Base-by-base conservation (phyloP, 768 basidiomycete species). In the Glaciozyma antarctica region DNA sequence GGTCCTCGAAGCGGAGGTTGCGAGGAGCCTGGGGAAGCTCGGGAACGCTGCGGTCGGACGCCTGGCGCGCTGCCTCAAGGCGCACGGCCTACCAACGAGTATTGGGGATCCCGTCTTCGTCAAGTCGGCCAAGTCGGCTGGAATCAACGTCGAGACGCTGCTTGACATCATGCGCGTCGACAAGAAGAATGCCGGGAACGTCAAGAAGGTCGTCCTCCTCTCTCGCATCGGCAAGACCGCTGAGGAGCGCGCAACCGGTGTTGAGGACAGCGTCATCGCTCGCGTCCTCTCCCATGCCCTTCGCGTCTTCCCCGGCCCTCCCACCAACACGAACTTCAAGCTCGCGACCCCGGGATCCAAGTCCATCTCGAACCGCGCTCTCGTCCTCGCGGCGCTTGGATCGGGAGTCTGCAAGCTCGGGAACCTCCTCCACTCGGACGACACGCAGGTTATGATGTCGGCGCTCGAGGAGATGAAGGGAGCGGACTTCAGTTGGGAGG, bases 381-480 rank as follows among this genome's bases (percentile, higher is more conserved):
- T 99, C 48, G 86, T 98, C 2, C 83, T 99, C 34, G 94, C 95
- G 13, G 92, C 94, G 2, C 83, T 99, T 19, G 91, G 85, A 0
- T 83, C 82, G 54, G 95, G 94, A 2, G 89, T 86, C 0, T 95
- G 93, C 77, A 81, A 86, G 67, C 78, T 99, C 62, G 86, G 81
- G 77, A 99, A 99, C 72, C 78, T 99, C 8, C 80, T 99, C 44
- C 94, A 98, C 75, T 95, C 92, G 5, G 94, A 98, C 73, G 94
- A 99, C 75, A 99, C 95, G 0, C 91, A 93, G 71, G 94, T 99
- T 61, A 99, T 99, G 95, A 98, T 98, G 92, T 81, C 86, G 5
- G 94, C 93, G 43, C 81, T 98, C 38, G 79, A 84, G 51, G 89
- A 91, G 60, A 83, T 99, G 68, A 86, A 92, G 80, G 94, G 94